Base-by-base conservation (phyloP, 805 yeast genomes). In the Pichia membranifaciens region DNA sequence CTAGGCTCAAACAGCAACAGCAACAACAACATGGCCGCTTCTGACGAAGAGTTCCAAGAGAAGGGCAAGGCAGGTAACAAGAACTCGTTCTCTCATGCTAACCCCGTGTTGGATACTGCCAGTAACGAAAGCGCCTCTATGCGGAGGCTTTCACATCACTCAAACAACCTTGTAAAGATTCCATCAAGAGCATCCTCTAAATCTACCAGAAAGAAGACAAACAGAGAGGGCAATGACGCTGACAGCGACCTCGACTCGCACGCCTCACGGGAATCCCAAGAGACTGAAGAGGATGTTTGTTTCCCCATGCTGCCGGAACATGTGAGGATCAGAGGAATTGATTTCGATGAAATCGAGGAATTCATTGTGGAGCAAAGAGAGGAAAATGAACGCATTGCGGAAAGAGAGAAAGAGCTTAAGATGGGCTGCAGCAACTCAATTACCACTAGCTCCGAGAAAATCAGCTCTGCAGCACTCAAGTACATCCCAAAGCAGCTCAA, bases 261-360 rank as follows among this genome's bases (percentile, higher is more conserved):
- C 55, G 85, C 82, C 1, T 83, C 91, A 9, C 73, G 88, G 54
- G 79, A 82, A 17, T 82, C 90, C 4, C 95, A 87, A 56, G 96
- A 89, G 60, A 88, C 96, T 0, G 98, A 91, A 59, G 96, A 88
- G 61, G 98, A 91, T 75, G 99, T 91, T 39, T 91, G 98, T 72
- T 90, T 90, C 67, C 98, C 98, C 2, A 84, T 88, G 87, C 69
- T 80, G 43, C 81, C 86, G 4, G 84, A 83, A 51, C 79, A 75
- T 48, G 70, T 73, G 13, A 71, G 78, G 43, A 55, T 65, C 7
- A 81, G 81, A 51, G 96, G 96, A 16, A 87, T 93, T 55, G 96
- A 91, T 65, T 88, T 91, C 58, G 88, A 81, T 58, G 97, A 89
- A 59, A 76, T 91, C 54, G 96, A 87, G 49, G 93, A 85, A 55